phyloP scores from a whole-genome alignment of 331 rosid species.

The Phaseolus coccineus region DNA sequence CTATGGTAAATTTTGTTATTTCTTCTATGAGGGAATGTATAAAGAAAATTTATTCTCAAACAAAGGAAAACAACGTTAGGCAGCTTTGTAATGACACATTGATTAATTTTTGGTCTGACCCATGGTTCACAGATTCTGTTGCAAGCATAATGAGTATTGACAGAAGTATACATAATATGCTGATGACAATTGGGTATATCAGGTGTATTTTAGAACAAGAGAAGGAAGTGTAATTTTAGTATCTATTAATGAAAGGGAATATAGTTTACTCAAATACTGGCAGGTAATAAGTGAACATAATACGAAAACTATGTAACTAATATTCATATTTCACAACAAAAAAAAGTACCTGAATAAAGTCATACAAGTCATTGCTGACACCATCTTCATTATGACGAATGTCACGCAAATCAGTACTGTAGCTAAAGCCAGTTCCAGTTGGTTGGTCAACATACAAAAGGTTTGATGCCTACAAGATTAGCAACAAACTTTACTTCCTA shows the following conservation, averaged over 20 bases:
- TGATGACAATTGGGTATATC: too few relatives aligned
- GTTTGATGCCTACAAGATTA: slow-evolving; percentile 74
- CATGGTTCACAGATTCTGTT: too few relatives aligned
- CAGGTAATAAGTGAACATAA: slow-evolving; percentile 21
- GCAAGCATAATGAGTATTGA: too few relatives aligned
- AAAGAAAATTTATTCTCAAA: too few relatives aligned
- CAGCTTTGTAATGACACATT: too few relatives aligned
- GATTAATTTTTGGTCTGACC: too few relatives aligned
- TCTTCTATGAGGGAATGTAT: too few relatives aligned
- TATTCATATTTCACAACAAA: slow-evolving; percentile 3
- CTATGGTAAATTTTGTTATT: too few relatives aligned
- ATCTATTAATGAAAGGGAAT: background rate
- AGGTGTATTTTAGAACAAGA: background rate
- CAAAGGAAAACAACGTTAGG: too few relatives aligned
- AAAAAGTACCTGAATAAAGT: slow-evolving; percentile 79
- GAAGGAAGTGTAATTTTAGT: too few relatives aligned
- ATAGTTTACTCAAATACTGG: background rate
- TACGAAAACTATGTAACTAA: slow-evolving; percentile 12
- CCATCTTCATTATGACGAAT: slow-evolving; percentile 83
- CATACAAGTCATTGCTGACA: slow-evolving; percentile 84
- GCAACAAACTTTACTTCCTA: slow-evolving; percentile 32
- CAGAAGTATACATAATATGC: too few relatives aligned
- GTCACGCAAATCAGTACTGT: slow-evolving; percentile 69
- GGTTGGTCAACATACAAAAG: slow-evolving; percentile 93
- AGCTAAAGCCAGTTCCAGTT: slow-evolving; percentile 92